Percentiles rank a stretch among this genome's conserved stretches.
These are phyloP conservation scores for Microcos paniculata DNA, from an alignment of 345 rosid species.

Conservation along the genomic window DNA sequence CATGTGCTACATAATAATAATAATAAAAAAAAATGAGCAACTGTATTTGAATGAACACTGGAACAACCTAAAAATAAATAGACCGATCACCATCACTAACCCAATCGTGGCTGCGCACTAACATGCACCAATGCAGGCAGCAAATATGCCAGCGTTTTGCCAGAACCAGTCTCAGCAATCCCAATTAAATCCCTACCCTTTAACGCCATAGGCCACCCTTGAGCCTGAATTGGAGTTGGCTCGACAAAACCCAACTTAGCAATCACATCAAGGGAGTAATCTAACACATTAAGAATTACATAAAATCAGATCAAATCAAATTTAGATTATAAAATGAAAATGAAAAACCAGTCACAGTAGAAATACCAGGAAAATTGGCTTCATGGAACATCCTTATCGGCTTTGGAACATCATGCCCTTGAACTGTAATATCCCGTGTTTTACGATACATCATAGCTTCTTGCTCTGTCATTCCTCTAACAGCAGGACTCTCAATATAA, in stretches of 20 bases:
- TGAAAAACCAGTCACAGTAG: background rate
- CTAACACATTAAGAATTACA: slow-evolving; percentile 33
- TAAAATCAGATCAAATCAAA: slow-evolving; percentile 6
- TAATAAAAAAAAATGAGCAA: background rate
- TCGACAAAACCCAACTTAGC: slow-evolving; percentile 82
- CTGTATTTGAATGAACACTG: background rate
- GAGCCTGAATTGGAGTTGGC: slow-evolving; percentile 95
- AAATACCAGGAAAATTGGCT: slow-evolving; percentile 84
- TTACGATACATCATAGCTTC: slow-evolving; percentile 61
- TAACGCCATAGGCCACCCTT: slow-evolving; percentile 98
- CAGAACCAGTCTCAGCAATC: slow-evolving; percentile 98
- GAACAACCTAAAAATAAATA: background rate
- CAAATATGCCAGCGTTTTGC: slow-evolving; percentile 93
- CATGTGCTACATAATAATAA: slow-evolving; percentile 46
- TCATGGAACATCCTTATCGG: slow-evolving; percentile 73
- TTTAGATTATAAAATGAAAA: background rate
- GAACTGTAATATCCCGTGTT: slow-evolving; percentile 65
- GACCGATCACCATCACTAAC: slow-evolving; percentile 36
- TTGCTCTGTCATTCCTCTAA: slow-evolving; percentile 68
- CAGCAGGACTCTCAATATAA: slow-evolving; percentile 63
- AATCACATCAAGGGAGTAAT: slow-evolving; percentile 78
- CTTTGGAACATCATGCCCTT: slow-evolving; percentile 84
- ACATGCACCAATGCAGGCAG: slow-evolving; percentile 94
- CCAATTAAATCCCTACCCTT: slow-evolving; percentile 94
- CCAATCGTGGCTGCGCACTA: slow-evolving; percentile 83